These are phyloP conservation scores for Scalesia atractyloides DNA, from an alignment of 129 eudicot genomes.

Conservation along the genomic window DNA sequence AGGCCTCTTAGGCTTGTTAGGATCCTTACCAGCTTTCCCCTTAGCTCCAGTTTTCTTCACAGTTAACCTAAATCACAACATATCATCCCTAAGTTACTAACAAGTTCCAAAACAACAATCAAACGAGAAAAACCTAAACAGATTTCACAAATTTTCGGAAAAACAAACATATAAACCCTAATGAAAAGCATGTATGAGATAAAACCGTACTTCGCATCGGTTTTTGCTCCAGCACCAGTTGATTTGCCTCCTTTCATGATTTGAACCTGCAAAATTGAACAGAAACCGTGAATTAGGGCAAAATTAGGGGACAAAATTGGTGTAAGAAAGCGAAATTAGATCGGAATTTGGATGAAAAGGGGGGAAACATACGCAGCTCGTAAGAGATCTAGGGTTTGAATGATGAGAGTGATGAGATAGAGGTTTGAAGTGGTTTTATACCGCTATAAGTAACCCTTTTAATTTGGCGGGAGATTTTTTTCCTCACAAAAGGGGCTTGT, in stretches of 20 bases:
- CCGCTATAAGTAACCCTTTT: not conserved
- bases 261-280: constrained; percentile 20
- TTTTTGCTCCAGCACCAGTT: constrained; percentile 40
- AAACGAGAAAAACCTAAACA: not conserved
- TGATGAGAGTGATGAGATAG: not conserved
- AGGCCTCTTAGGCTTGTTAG: constrained; percentile 94
- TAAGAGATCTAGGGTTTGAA: constrained; percentile 32
- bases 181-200: not conserved
- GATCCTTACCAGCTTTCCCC: constrained; percentile 69
- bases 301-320: not conserved
- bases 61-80: constrained; percentile 48
- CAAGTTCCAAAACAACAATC: constrained; percentile 3
- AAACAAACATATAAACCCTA: not conserved
- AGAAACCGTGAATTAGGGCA: constrained; percentile 16
- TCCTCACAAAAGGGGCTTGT: constrained; percentile 6
- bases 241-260: constrained; percentile 69
- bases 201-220: constrained; percentile 40
- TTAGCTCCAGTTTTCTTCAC: constrained; percentile 60
- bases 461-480: constrained; percentile 39
- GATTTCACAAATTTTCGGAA: not conserved
- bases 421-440: constrained; percentile 21
- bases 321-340: not conserved
- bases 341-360: not conserved
- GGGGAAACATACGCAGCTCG: not conserved
- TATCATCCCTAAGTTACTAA: not conserved